phyloP scores from a whole-genome alignment of 768 basidiomycete genomes.

The Lactifluus rugatus region DNA sequence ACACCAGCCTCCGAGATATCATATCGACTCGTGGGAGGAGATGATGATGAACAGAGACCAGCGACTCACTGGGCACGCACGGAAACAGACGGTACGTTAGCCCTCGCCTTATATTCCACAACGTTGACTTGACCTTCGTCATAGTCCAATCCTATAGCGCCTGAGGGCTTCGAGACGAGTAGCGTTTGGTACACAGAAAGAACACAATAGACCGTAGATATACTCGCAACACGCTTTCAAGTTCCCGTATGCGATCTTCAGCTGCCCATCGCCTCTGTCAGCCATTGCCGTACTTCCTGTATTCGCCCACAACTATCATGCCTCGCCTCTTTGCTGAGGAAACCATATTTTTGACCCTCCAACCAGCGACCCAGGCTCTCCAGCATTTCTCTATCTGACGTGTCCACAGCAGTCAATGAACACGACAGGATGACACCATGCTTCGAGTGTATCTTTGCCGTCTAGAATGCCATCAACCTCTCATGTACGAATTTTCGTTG shows the following conservation, averaged over 20 bases:
- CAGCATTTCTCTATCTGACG: constrained; percentile 19
- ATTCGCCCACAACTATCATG: constrained; percentile 2
- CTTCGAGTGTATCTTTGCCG: constrained; percentile 44
- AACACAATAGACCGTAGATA: constrained; percentile 19
- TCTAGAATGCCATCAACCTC: constrained; percentile 26
- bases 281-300: constrained; percentile 27
- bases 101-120: background rate
- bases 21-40: constrained; percentile 83
- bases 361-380: constrained; percentile 24
- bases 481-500: background rate
- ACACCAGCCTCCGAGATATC: constrained; percentile 69
- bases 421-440: constrained; percentile 56
- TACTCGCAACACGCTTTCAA: background rate
- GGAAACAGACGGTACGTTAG: constrained; percentile 74
- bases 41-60: constrained; percentile 95
- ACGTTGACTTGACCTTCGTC: background rate
- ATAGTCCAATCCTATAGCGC: constrained; percentile 61
- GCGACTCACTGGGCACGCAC: constrained; percentile 73
- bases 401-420: constrained; percentile 17
- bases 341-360: constrained; percentile 32
- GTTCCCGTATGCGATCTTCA: constrained; percentile 13
- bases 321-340: constrained; percentile 25
- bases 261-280: constrained; percentile 25
- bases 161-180: constrained; percentile 60
- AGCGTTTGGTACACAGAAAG: constrained; percentile 56